Conservation (phyloP, 2,329 filamentous ascomycete genomes). For the Colletotrichum shisoi region DNA sequence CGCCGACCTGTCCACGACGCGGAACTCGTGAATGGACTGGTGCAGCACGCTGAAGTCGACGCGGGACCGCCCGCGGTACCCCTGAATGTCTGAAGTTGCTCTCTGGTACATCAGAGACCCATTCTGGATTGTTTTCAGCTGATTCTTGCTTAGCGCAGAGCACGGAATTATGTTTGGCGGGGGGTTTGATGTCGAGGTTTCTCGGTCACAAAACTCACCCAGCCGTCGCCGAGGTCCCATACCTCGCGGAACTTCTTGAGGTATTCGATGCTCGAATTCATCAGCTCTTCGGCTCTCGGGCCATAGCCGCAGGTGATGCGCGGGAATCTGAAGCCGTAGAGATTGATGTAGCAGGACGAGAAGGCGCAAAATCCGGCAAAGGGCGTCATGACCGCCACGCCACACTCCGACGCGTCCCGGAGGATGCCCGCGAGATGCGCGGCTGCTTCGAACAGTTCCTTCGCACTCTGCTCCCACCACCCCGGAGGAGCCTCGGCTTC, state of each 20-base stretch:
- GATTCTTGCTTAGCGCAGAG: background rate
- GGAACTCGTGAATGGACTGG: slow-evolving; percentile 47
- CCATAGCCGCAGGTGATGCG: slow-evolving; percentile 52
- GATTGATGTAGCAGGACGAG: slow-evolving; percentile 54
- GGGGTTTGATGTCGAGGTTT: background rate
- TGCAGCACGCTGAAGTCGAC: slow-evolving; percentile 46
- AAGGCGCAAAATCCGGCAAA: slow-evolving; percentile 58
- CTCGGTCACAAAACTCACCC: slow-evolving; percentile 38
- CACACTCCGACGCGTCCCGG: slow-evolving; percentile 50
- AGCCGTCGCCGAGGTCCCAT: slow-evolving; percentile 46
- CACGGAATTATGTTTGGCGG: too few relatives aligned
- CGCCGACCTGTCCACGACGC: slow-evolving; percentile 46
- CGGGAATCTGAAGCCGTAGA: slow-evolving; percentile 53
- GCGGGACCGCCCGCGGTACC: slow-evolving; percentile 43
- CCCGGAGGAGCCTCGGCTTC: slow-evolving; percentile 50
- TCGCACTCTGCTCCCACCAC: slow-evolving; percentile 53
- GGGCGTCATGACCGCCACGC: slow-evolving; percentile 50
- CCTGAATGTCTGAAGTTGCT: slow-evolving; percentile 40
- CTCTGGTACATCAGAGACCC: slow-evolving; percentile 44
- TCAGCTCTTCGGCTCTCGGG: slow-evolving; percentile 39
- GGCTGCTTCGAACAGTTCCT: slow-evolving; percentile 49
- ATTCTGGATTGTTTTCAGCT: slow-evolving; percentile 40
- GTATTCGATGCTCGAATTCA: slow-evolving; percentile 44
- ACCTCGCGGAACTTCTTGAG: slow-evolving; percentile 44
- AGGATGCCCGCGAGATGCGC: slow-evolving; percentile 50